phyloP scores from a whole-genome alignment of 2,329 filamentous ascomycete species.

The Neonectria coccinea region DNA sequence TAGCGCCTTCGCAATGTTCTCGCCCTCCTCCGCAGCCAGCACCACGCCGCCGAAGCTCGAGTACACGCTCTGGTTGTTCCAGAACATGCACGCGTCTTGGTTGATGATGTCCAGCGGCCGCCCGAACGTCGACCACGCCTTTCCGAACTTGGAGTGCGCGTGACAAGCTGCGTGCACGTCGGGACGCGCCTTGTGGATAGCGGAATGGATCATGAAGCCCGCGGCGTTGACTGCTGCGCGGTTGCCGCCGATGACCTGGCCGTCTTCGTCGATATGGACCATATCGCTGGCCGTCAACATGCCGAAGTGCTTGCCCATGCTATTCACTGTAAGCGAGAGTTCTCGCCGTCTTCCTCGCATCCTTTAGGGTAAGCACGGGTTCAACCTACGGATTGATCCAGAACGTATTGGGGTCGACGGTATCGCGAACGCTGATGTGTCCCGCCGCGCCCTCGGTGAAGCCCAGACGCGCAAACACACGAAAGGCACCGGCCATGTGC shows the following conservation, averaged over 20 bases:
- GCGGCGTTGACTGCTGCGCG: conserved; percentile 67
- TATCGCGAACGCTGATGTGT: conserved; percentile 73
- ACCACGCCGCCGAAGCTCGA: conserved; percentile 72
- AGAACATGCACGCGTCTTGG: conserved; percentile 69
- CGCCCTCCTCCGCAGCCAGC: conserved; percentile 69
- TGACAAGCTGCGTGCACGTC: conserved; percentile 73
- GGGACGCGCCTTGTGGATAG: conserved; percentile 68
- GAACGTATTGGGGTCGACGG: conserved; percentile 67
- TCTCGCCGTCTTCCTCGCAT: not conserved
- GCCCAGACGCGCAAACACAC: conserved; percentile 60
- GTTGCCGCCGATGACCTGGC: conserved; percentile 70
- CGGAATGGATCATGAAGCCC: conserved; percentile 72
- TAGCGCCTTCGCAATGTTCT: conserved; percentile 67
- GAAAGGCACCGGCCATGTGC: conserved; percentile 60
- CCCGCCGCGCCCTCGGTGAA: conserved; percentile 72
- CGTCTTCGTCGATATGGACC: conserved; percentile 70
- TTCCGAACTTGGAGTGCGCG: conserved; percentile 68
- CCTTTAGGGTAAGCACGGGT: not conserved
- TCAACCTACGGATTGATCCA: conserved; percentile 70
- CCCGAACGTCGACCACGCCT: conserved; percentile 71
- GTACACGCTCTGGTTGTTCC: conserved; percentile 69
- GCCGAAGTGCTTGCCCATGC: conserved; percentile 69
- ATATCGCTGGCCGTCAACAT: conserved; percentile 71
- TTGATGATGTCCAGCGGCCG: conserved; percentile 71
- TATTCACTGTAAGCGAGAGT: conserved; percentile 12